A percentile compares a stretch with the other conserved stretches of the same genome.
These are phyloP conservation scores for Canariomyces notabilis DNA, from an alignment of 2,329 filamentous ascomycete genomes.

Conservation along the genomic window DNA sequence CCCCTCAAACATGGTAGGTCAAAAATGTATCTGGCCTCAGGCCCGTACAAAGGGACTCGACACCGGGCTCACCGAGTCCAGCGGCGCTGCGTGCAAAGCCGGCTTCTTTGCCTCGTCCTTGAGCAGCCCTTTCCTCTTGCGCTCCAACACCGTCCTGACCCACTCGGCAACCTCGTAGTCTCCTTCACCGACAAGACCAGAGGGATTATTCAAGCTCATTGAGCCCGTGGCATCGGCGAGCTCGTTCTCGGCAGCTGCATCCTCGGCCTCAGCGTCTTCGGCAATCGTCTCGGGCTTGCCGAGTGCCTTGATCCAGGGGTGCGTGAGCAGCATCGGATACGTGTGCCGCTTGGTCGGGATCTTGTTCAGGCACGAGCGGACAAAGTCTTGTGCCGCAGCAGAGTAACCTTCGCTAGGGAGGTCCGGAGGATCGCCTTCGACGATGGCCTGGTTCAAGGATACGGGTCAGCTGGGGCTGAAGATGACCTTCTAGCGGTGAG, in stretches of 20 bases:
- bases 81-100: constrained; percentile 78
- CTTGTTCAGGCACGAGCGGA: constrained; percentile 86
- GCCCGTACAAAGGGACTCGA: constrained; percentile 32
- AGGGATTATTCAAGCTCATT: constrained; percentile 35
- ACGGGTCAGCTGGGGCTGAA: constrained; percentile 13
- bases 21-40: not conserved
- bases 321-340: constrained; percentile 82
- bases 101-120: constrained; percentile 57
- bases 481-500: not conserved
- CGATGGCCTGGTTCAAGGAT: constrained; percentile 67
- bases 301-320: constrained; percentile 68
- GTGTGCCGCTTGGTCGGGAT: constrained; percentile 88
- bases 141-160: constrained; percentile 69
- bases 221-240: constrained; percentile 41
- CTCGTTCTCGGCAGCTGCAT: constrained; percentile 28
- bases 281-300: constrained; percentile 30
- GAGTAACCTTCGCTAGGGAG: constrained; percentile 77
- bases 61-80: constrained; percentile 64
- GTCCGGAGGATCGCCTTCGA: constrained; percentile 90
- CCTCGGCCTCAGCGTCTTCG: constrained; percentile 34
- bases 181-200: constrained; percentile 42
- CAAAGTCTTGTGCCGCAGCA: constrained; percentile 76
- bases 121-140: constrained; percentile 53
- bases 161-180: constrained; percentile 83
- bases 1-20: not conserved